Evolutionary conservation across 2,329 filamentous ascomycete genomes (phyloP).

Genomic region (Neophaeococcomyces aloes): DNA sequence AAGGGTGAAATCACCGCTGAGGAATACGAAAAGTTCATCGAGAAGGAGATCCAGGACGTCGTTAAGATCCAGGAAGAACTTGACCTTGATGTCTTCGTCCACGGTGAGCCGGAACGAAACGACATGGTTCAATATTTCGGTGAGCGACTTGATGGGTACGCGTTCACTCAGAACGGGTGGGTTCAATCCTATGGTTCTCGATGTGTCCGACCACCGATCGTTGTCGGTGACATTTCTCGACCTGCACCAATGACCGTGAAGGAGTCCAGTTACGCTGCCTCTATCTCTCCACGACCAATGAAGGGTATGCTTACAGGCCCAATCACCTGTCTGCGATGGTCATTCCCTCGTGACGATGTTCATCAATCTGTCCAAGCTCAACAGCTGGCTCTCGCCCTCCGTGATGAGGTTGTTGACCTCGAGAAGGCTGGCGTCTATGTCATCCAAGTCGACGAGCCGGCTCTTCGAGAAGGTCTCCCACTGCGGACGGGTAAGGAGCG

Average conservation of each 20-base stretch:
- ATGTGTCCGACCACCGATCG: slow-evolving; percentile 95
- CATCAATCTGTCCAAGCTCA: slow-evolving; percentile 98
- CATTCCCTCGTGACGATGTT: slow-evolving; percentile 98
- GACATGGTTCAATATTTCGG: slow-evolving; percentile 99
- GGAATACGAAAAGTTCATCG: slow-evolving; percentile 98
- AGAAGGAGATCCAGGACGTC: slow-evolving; percentile 93
- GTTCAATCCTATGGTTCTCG: slow-evolving; percentile 97
- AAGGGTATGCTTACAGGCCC: slow-evolving; percentile 99
- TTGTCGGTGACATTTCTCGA: slow-evolving; percentile 96
- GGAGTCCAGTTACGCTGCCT: slow-evolving; percentile 98
- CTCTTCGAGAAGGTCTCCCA: slow-evolving; percentile 97
- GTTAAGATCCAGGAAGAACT: slow-evolving; percentile 98
- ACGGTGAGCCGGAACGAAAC: slow-evolving; percentile 99
- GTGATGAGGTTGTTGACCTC: slow-evolving; percentile 95
- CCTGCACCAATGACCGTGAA: slow-evolving; percentile 98
- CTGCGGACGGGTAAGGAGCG: slow-evolving; percentile 89
- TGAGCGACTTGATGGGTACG: slow-evolving; percentile 91
- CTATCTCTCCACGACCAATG: slow-evolving; percentile 97
- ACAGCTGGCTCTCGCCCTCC: slow-evolving; percentile 95
- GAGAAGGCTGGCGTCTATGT: slow-evolving; percentile 93
- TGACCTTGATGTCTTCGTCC: slow-evolving; percentile 89
- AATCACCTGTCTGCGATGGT: slow-evolving; percentile 98
- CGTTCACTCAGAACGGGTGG: slow-evolving; percentile 98
- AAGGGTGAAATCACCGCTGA: slow-evolving; percentile 90
- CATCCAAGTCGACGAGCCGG: slow-evolving; percentile 98